phyloP scores from a whole-genome alignment of 345 rosid genomes.

The Erucastrum elatum region DNA sequence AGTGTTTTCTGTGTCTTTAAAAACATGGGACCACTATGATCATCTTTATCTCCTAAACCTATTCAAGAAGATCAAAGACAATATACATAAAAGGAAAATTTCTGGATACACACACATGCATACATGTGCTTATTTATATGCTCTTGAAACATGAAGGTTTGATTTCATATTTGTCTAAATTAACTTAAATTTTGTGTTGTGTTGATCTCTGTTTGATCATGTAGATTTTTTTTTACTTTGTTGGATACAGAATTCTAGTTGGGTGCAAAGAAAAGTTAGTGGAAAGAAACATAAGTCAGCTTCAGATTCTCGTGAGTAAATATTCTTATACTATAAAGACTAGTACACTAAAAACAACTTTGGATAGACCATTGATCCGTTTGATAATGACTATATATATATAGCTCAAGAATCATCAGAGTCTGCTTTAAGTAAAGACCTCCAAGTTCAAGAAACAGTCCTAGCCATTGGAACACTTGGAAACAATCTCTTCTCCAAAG shows the following conservation, averaged over 20 bases:
- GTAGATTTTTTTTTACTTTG: neutral
- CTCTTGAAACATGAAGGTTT: conserved; percentile 34
- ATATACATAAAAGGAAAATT: neutral
- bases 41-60: conserved; percentile 25
- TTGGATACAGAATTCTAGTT: conserved; percentile 54
- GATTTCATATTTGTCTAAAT: conserved; percentile 12
- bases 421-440: conserved; percentile 51
- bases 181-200: neutral
- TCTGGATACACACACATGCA: conserved; percentile 29
- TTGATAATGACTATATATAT: conserved; percentile 3
- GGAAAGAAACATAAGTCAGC: conserved; percentile 32
- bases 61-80: conserved; percentile 3
- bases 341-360: neutral
- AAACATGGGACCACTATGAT: conserved; percentile 28
- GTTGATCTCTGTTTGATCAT: conserved; percentile 11
- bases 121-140: neutral
- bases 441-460: conserved; percentile 48
- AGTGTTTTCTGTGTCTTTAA: conserved; percentile 26
- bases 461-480: conserved; percentile 85
- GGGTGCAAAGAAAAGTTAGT: conserved; percentile 71
- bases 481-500: conserved; percentile 40
- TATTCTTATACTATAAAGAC: neutral
- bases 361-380: conserved; percentile 19
- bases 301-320: conserved; percentile 45
- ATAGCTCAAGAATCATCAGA: conserved; percentile 36